phyloP scores from a whole-genome alignment of 768 basidiomycete genomes.

The Tubosaeta brunneosetosa region DNA sequence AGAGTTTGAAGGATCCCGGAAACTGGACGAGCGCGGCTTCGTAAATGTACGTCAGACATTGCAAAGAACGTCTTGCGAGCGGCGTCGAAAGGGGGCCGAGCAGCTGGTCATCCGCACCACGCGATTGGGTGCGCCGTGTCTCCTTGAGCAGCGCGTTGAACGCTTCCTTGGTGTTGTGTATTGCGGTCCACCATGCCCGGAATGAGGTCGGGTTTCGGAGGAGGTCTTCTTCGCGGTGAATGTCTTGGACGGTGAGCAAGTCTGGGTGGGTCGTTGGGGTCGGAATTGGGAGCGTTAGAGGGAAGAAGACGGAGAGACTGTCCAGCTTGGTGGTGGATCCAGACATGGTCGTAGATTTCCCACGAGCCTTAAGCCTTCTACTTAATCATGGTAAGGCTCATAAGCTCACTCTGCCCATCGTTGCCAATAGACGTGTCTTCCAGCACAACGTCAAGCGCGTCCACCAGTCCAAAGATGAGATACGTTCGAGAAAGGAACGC shows the following conservation, averaged over 20 bases:
- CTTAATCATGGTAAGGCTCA: conserved; percentile 24
- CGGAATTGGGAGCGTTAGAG: conserved; percentile 81
- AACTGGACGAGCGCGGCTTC: conserved; percentile 87
- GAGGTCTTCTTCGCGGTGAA: conserved; percentile 91
- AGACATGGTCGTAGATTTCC: conserved; percentile 42
- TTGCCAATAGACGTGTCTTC: conserved; percentile 1
- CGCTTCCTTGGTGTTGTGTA: conserved; percentile 68
- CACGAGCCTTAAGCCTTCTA: background rate
- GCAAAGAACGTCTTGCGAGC: conserved; percentile 68
- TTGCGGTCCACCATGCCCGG: conserved; percentile 89
- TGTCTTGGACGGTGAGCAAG: conserved; percentile 68
- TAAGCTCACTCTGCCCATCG: background rate
- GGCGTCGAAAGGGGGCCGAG: conserved; percentile 79
- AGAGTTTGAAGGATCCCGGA: conserved; percentile 88
- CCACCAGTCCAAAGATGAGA: conserved; percentile 51
- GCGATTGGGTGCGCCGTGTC: conserved; percentile 43
- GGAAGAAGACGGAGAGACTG: conserved; percentile 59
- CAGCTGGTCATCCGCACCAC: conserved; percentile 49
- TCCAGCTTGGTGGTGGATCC: conserved; percentile 49
- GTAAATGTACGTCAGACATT: conserved; percentile 87
- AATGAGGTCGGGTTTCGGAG: conserved; percentile 88
- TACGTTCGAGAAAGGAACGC: conserved; percentile 62
- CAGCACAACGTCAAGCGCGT: conserved; percentile 72
- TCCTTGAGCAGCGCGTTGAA: conserved; percentile 53
- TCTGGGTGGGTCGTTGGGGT: conserved; percentile 73